Base-by-base conservation (phyloP, 2,329 filamentous ascomycete genomes). In the Cercospora brassicicola region DNA sequence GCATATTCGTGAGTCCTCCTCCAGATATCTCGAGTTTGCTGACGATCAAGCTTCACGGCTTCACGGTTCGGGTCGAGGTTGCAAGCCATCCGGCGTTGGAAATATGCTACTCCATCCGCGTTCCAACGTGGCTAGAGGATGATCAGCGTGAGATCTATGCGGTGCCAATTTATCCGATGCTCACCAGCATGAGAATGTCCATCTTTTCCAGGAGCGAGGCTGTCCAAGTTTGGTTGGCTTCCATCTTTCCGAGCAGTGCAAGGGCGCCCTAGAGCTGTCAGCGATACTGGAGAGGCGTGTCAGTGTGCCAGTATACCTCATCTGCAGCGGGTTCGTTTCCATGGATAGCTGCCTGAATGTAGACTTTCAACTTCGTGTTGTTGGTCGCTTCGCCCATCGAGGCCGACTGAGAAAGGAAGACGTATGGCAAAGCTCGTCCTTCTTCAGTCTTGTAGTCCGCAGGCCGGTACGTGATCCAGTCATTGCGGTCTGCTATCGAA, bases 261-360 rank as follows among this genome's bases (percentile, higher is more conserved):
- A 79, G 72, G 13, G 75, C 72, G 0, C 78, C 76, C 66, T 80
- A 18, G 8, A 10, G 4, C n/a, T 59, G 13, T 31, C 11, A 55
- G 23, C 48, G 48, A 28, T 1, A 26, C 11, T 15, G 10, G 11
- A 26, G 11, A 53, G 23, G 13, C n/a, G 18, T 59, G 1, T 36
- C 15, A 18, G 10, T 13, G 10, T 13, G 15, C 3, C 9, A n/a
- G 3, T n/a, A 33, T 8, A 59, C 55, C 55, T 59, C 75, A 61
- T 80, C 78, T 11, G 77, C 79, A 2, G 77, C 79, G 3, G 79
- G 78, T 64, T 80, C 79, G 57, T 80, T 79, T 8, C 79, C 79
- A 48, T 80, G 79, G 1, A 79, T 75, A 7, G 71, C 76, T 10
- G 74, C 78, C 63, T 81, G 79, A 6, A 81, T 74, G 28, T 74